These are phyloP conservation scores for Ilex aquifolium DNA, from an alignment of 257 asterid genomes.

Conservation along the genomic window DNA sequence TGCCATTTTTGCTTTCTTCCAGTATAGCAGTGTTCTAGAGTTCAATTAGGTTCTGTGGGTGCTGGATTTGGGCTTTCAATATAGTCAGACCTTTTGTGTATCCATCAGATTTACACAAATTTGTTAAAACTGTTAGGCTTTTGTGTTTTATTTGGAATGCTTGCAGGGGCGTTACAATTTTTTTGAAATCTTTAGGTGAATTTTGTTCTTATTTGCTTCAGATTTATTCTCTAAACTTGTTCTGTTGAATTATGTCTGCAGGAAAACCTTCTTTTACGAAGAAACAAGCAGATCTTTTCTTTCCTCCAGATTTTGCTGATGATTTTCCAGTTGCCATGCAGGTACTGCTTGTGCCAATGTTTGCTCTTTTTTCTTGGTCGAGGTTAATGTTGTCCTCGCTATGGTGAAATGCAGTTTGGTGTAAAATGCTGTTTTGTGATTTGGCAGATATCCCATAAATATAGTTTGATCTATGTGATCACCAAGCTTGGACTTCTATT, in stretches of 20 bases:
- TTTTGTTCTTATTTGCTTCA: neutral
- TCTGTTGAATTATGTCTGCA: conserved; percentile 25
- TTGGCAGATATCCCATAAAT: conserved; percentile 85
- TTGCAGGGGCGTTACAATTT: neutral
- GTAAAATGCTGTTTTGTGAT: conserved; percentile 10
- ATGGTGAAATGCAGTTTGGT: conserved; percentile 13
- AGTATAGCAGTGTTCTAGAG: neutral
- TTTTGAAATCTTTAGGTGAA: neutral
- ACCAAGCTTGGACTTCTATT: conserved; percentile 98
- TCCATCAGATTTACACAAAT: neutral
- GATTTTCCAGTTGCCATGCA: conserved; percentile 99
- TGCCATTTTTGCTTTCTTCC: too few species aligned
- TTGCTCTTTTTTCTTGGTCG: neutral
- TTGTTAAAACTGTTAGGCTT: neutral
- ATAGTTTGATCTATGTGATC: conserved; percentile 87
- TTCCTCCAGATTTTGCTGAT: conserved; percentile 95
- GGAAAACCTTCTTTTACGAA: conserved; percentile 90
- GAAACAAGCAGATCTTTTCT: conserved; percentile 98
- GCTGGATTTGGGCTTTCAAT: neutral
- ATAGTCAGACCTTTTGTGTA: neutral
- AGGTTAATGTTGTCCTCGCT: neutral
- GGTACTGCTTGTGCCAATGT: conserved; percentile 39
- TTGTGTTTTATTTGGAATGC: neutral
- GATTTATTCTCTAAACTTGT: neutral
- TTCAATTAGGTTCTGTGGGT: neutral